phyloP scores from a whole-genome alignment of 202 grass and related monocot genomes.

The Dendrocalamus latiflorus region DNA sequence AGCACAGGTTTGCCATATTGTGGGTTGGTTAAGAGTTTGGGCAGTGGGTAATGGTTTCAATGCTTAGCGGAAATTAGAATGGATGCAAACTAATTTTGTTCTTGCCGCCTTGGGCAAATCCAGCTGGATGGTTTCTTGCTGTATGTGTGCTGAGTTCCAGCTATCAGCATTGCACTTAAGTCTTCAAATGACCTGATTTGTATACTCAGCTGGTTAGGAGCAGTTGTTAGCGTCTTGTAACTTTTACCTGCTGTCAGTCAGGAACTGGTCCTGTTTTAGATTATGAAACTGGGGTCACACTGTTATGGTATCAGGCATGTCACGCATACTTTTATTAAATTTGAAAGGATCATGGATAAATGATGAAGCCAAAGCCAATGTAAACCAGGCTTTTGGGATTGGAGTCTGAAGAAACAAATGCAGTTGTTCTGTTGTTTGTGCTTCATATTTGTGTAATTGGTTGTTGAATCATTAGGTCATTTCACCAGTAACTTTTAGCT shows the following conservation, averaged over 20 bases:
- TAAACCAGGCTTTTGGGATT: not conserved
- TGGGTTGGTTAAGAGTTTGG: not conserved
- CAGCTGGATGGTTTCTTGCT: not conserved
- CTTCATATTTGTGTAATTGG: too few species aligned
- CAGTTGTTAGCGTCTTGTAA: not conserved
- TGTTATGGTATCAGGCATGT: not conserved
- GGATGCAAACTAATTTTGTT: not conserved
- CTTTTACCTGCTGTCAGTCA: conserved; percentile 2
- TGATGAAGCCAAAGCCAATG: not conserved
- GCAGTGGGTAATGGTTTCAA: not conserved
- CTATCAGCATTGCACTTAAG: not conserved
- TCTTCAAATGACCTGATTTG: not conserved
- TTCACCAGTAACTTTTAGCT: not conserved
- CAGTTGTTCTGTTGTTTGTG: not conserved
- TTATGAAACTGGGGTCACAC: conserved; percentile 5
- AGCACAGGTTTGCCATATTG: not conserved
- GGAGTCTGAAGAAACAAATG: not conserved
- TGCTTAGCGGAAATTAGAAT: too few species aligned
- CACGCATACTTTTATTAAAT: not conserved
- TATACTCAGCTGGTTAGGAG: not conserved
- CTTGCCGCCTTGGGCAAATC: not conserved
- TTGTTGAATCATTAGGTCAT: not conserved
- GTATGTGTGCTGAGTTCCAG: not conserved
- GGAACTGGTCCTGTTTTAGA: not conserved
- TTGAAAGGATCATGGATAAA: not conserved